Evolutionary conservation across 768 basidiomycete species (phyloP), one percentile per base, ranked within the genome.

Genomic region (Serpula lacrymans): DNA sequence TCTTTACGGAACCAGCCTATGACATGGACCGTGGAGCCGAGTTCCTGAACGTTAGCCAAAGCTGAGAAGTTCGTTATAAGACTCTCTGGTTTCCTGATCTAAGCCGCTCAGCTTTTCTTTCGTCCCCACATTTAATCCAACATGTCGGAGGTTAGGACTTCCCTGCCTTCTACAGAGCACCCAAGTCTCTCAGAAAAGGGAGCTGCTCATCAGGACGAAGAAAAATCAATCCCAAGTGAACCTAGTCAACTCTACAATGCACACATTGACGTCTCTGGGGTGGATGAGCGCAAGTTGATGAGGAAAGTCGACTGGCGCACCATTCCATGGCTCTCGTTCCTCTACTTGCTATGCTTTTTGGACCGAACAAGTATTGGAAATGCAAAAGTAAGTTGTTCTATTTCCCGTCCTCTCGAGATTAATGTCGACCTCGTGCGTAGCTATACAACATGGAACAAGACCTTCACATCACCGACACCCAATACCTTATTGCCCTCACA

Each of bases 281-380:
- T 89, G 34, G 76, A 89, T 54, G 86, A 87, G 59, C 74, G 74
- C 41, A 80, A 77, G 55, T 57, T 88, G 45, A 54, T 89, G 46
- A 67, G 84, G 51, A 88, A 85, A 62, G 72, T 88, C 34, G 84
- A 84, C 59, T 49, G 69, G 43, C 71, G 72, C n/a, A 70, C 84
- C 46, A 70, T 84, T 26, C 78, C 82, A 8, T 86, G 83, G 84
- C 54, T 84, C 28, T 80, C 84, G 4, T 71, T 92, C 39, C 60
- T 91, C 50, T 88, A 88, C 60, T 67, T 89, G 26, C 67, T 90
- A 27, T 82, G 81, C 49, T 89, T 88, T 69, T 60, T 80, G 39
- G 77, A 79, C 47, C 67, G 78, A 21, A 74, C 75, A 46, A 75
- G 72, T 41, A 72, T 77, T 41, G 76, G 74, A 26, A 77, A 78